Base-by-base conservation (phyloP, 2,329 filamentous ascomycete genomes). In the Talaromyces sp. region DNA sequence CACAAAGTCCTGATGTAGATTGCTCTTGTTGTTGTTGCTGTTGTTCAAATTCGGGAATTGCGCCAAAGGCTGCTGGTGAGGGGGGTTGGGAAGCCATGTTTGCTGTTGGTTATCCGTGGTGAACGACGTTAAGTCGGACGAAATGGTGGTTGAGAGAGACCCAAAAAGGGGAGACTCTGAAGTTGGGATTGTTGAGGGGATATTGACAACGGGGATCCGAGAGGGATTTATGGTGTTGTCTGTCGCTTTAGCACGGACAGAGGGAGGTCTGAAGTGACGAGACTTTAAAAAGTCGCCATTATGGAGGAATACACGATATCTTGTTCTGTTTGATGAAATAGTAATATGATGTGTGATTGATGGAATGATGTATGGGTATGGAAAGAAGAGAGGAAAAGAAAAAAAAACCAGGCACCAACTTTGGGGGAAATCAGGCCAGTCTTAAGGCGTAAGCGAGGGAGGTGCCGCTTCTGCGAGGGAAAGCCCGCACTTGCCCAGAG, bases 41-140 rank as follows among this genome's bases (percentile, higher is more conserved):
- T 70, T 72, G 72, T 68, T 71, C 64, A 64, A 66, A 69, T 71
- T 75, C 71, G 69, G 68, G 72, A 71, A 71, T 70, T 74, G 72
- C 77, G 78, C 78, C 78, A 71, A 73, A 69, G 79, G 79, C 79
- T 78, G 77, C 69, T 71, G 69, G 63, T 72, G 74, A 71, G 77
- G 79, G 74, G 77, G 77, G 74, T 78, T 73, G 73, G 79, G 74
- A 76, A 77, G 80, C 80, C 80, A 82, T 82, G 73, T 27, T 80
- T 79, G 75, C 78, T 79, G 78, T 69, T 73, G 73, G 71, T 75
- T 73, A 81, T 82, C 79, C 80, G 80, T 82, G 75, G 72, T 80
- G 80, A 80, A 81, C 77, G 80, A 80, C 77, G 74, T 75, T 60
- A 76, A 64, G 79, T 80, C 77, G 78, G 77, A 75, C 74, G 77